These are phyloP conservation scores for Sorghum bicolor DNA, from an alignment of 176 grass and related monocot genomes.

Conservation along the genomic window Sorghum_bicolor_NCBIv3 NC_012879.2:50034001-50034500, in stretches of 20 bases:
- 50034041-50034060: neutral
- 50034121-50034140: slow-evolving; percentile 17
- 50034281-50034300: slow-evolving; percentile 87
- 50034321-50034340: slow-evolving; percentile 79
- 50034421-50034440: neutral
- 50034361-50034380: slow-evolving; percentile 9
- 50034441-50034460: neutral
- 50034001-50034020: slow-evolving; percentile 24
- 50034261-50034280: neutral
- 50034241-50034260: neutral
- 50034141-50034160: slow-evolving; percentile 5
- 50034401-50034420: neutral
- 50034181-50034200: neutral
- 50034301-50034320: slow-evolving; percentile 87
- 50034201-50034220: neutral
- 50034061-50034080: neutral
- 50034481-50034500: slow-evolving; percentile 17
- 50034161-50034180: neutral
- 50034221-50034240: neutral
- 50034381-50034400: neutral
- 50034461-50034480: neutral
- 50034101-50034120: neutral
- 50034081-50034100: neutral
- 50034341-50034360: slow-evolving; percentile 58
- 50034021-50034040: slow-evolving; percentile 17